A percentile compares a stretch with the other conserved stretches of the same genome.
phyloP scores from a whole-genome alignment of 352 stramenopile genomes.

The Phytophthora megakarya region DNA sequence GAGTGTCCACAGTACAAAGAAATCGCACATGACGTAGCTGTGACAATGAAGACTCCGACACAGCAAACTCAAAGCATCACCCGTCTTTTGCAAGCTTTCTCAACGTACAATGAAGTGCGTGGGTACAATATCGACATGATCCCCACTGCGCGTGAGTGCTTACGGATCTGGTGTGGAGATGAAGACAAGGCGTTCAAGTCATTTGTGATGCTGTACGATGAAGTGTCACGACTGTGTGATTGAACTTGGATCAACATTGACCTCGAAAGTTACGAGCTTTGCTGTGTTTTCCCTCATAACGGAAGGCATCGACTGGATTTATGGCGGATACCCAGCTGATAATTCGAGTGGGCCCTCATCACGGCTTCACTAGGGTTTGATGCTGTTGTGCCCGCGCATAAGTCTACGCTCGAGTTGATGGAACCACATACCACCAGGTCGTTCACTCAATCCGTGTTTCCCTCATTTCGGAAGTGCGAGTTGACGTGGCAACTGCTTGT shows the following conservation, averaged over 20 bases:
- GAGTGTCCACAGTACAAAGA: conserved; percentile 62
- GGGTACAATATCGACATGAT: conserved; percentile 66
- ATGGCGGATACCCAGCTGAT: not conserved
- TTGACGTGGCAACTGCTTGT: not conserved
- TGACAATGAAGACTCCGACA: conserved; percentile 25
- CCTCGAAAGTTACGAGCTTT: conserved; percentile 2
- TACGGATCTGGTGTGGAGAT: conserved; percentile 60
- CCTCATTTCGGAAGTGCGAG: conserved; percentile 34
- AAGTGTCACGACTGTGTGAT: conserved; percentile 49
- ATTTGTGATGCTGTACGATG: conserved; percentile 64
- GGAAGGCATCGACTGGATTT: conserved; percentile 14
- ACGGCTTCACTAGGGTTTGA: conserved; percentile 35
- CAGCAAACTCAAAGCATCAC: conserved; percentile 45
- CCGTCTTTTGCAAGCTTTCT: conserved; percentile 69
- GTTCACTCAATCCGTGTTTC: conserved; percentile 12
- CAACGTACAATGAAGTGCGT: conserved; percentile 72
- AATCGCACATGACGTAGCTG: conserved; percentile 54
- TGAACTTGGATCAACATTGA: conserved; percentile 12
- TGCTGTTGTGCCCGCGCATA: too few relatives aligned
- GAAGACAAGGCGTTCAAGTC: conserved; percentile 68
- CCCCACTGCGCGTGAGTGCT: conserved; percentile 51
- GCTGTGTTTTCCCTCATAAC: conserved; percentile 35
- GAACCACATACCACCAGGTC: too few relatives aligned
- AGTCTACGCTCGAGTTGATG: not conserved
- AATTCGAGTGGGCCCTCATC: conserved; percentile 40